phyloP scores from a whole-genome alignment of 345 rosid genomes.

The Cardamine resedifolia region DNA sequence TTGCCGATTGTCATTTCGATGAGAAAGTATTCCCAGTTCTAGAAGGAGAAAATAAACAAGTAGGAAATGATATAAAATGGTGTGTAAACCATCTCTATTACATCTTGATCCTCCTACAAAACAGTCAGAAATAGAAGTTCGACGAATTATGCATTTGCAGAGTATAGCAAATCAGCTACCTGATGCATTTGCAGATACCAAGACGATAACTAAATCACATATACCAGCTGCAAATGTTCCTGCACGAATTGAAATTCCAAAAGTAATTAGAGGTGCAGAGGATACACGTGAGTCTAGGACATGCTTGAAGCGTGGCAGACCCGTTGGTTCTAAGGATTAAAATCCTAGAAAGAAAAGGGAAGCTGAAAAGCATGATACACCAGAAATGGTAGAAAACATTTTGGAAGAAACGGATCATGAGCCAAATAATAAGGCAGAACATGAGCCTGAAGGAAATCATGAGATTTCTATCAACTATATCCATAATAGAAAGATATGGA shows the following conservation, averaged over 20 bases:
- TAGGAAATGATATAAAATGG: neutral
- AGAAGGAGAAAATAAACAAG: neutral
- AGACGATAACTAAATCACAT: neutral
- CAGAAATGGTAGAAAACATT: neutral
- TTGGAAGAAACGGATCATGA: neutral
- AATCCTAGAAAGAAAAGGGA: neutral
- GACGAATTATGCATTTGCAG: neutral
- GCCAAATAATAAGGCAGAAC: too few relatives aligned
- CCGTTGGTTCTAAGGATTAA: neutral
- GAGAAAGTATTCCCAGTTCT: neutral
- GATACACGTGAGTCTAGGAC: neutral
- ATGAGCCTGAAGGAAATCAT: too few relatives aligned
- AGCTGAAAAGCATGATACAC: neutral
- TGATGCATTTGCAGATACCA: neutral
- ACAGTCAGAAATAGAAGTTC: neutral
- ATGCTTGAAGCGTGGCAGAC: neutral
- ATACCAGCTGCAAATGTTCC: neutral
- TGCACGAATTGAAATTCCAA: neutral
- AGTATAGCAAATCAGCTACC: neutral
- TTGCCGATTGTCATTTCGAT: neutral
- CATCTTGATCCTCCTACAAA: neutral
- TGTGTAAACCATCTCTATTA: neutral
- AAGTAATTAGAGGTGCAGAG: neutral
- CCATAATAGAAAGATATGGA: too few relatives aligned
- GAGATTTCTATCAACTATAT: too few relatives aligned